A percentile compares a stretch with the other conserved stretches of the same genome.
phyloP scores from a whole-genome alignment of 2,329 filamentous ascomycete genomes.

The Aspergillus tamarii region DNA sequence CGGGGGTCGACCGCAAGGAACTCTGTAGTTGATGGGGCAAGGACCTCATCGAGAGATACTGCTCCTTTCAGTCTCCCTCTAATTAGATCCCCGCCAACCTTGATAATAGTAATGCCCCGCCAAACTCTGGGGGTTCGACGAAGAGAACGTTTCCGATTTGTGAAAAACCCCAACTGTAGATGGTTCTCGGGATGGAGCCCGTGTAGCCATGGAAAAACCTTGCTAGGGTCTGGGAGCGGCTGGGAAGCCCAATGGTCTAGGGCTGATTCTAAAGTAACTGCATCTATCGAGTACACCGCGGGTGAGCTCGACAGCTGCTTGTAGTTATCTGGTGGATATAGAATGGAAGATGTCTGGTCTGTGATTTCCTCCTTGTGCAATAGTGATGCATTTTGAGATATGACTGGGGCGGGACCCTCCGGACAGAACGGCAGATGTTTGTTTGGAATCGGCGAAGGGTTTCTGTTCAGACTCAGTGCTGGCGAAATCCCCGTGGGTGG shows the following conservation, averaged over 20 bases:
- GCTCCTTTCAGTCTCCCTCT: slow-evolving; percentile 82
- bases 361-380: slow-evolving; percentile 58
- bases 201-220: slow-evolving; percentile 95
- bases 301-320: slow-evolving; percentile 58
- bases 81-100: slow-evolving; percentile 79
- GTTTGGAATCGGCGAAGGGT: slow-evolving; percentile 72
- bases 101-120: slow-evolving; percentile 81
- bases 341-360: slow-evolving; percentile 66
- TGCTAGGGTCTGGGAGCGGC: slow-evolving; percentile 79
- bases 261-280: slow-evolving; percentile 69
- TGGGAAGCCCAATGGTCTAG: slow-evolving; percentile 77
- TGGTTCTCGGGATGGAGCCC: slow-evolving; percentile 87
- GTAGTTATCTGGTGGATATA: slow-evolving; percentile 73
- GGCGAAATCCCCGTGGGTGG: slow-evolving; percentile 50
- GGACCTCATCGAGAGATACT: slow-evolving; percentile 77
- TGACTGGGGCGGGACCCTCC: slow-evolving; percentile 69
- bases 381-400: slow-evolving; percentile 69
- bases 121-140: slow-evolving; percentile 75
- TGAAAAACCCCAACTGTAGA: slow-evolving; percentile 88
- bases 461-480: slow-evolving; percentile 61
- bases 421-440: slow-evolving; percentile 89
- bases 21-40: slow-evolving; percentile 60
- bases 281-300: slow-evolving; percentile 73
- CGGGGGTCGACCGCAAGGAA: slow-evolving; percentile 84
- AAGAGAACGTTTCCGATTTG: slow-evolving; percentile 71